These are phyloP conservation scores for Moesziomyces parantarcticus DNA, from an alignment of 1,284 basidiomycete genomes.

Conservation along the genomic window DNA sequence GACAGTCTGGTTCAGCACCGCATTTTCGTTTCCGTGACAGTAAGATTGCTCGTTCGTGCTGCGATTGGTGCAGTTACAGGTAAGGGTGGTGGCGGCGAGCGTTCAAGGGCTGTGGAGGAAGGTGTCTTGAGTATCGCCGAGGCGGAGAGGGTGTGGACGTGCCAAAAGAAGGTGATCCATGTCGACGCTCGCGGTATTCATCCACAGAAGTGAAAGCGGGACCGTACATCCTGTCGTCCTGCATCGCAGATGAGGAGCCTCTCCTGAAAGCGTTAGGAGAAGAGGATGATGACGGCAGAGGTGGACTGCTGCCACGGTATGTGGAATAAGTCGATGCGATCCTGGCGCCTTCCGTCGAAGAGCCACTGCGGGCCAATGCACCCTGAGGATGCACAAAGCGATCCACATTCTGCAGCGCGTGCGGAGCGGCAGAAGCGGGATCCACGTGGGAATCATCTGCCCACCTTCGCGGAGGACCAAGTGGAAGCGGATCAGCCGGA, in stretches of 20 bases:
- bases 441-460: neutral
- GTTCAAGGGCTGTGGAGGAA: neutral
- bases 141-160: neutral
- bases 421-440: neutral
- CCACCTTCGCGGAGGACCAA: neutral
- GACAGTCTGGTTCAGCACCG: too few species aligned
- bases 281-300: neutral
- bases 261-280: neutral
- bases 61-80: conserved; percentile 12
- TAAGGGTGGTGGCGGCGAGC: conserved; percentile 20
- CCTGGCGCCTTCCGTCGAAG: neutral
- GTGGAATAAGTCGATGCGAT: neutral
- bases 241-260: neutral
- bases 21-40: too few species aligned
- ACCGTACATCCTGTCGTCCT: neutral
- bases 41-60: neutral
- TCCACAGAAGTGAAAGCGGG: too few species aligned
- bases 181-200: neutral
- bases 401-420: neutral
- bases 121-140: neutral
- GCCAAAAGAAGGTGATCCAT: neutral
- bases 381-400: neutral
- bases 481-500: neutral
- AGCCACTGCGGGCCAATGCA: too few species aligned
- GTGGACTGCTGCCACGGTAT: neutral